Evolutionary conservation across 257 asterid genomes (phyloP), one percentile per base, ranked within the genome.

Genomic region (Solanum clarkiae): DNA sequence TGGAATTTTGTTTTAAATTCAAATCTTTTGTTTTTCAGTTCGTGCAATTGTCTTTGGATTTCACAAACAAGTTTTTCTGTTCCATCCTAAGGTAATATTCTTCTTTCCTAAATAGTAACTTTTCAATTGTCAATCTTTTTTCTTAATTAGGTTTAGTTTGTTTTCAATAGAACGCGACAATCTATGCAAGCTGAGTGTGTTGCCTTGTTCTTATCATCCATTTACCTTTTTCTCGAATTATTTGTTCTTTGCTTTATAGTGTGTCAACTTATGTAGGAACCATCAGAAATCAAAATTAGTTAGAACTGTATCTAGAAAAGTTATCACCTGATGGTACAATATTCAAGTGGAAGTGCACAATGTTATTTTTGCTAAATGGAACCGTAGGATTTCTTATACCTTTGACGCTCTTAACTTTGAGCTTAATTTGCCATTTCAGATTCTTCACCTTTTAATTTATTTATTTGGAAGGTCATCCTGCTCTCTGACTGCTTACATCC

Each of bases 11-110:
- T 59, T 81, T 80, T 65, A 66, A 82, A 63, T 55, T 49, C 40
- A 80, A 24, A 75, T 84, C 66, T 86, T 65, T n/a, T 77, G 86
- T 74, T 60, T 89, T 90, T 88, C 98, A 97, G 99, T 94, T 85
- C 95, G 99, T 32, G 94, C 99, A 81, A 75, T 94, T 60, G 87
- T 95, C 86, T 93, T 95, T 91, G 99, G 97, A 84, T 93, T 95
- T 85, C 98, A 94, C 87, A 90, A 83, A 88, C 88, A 90, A 29
- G 96, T 92, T 45, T 94, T 92, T 93, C 93, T 93, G 84, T 88
- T 94, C 87, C 97, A 93, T 89, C 98, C 98, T 79, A 96, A 91
- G 97, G 99, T 95, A 82, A 82, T 62, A 86, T 57, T 42, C 13
- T 4, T 6, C 32, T 66, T 22, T 55, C 80, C 6, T 32, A 26